phyloP scores from a whole-genome alignment of 2,329 filamentous ascomycete species.

The Fusarium sp. region DNA sequence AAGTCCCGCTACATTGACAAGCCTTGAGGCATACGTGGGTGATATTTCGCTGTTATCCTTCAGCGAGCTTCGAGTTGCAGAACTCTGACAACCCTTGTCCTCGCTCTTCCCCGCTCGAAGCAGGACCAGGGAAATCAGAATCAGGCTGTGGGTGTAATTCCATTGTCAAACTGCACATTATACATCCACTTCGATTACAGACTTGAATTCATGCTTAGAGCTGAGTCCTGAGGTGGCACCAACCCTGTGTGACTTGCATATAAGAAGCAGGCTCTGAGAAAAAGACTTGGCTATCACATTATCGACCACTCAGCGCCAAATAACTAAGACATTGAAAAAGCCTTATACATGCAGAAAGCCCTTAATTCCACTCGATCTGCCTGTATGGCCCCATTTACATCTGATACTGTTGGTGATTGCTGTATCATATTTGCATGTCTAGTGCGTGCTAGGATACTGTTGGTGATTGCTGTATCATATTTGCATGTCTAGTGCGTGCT shows the following conservation, averaged over 20 bases:
- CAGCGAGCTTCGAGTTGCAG: not conserved
- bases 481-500: not conserved
- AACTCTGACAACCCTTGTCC: not conserved
- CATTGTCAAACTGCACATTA: slow-evolving; percentile 2
- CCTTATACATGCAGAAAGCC: not conserved
- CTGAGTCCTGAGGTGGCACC: slow-evolving; percentile 4
- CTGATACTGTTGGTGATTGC: not conserved
- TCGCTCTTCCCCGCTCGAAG: not conserved
- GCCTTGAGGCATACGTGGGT: not conserved
- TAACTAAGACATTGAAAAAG: not conserved
- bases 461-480: not conserved
- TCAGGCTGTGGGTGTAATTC: not conserved
- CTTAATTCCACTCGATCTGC: not conserved
- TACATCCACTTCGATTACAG: not conserved
- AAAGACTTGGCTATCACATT: not conserved
- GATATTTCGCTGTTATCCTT: not conserved
- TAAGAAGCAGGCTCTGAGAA: slow-evolving; percentile 13
- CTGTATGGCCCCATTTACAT: not conserved
- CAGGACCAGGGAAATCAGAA: not conserved
- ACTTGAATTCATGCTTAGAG: not conserved
- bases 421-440: not conserved
- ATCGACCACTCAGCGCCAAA: not conserved
- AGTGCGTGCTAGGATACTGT: not conserved
- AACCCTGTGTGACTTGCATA: slow-evolving; percentile 15
- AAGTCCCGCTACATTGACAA: not conserved